Evolutionary conservation across 441 rosid genomes (phyloP).

Genomic region (Populus hybrid): DNA sequence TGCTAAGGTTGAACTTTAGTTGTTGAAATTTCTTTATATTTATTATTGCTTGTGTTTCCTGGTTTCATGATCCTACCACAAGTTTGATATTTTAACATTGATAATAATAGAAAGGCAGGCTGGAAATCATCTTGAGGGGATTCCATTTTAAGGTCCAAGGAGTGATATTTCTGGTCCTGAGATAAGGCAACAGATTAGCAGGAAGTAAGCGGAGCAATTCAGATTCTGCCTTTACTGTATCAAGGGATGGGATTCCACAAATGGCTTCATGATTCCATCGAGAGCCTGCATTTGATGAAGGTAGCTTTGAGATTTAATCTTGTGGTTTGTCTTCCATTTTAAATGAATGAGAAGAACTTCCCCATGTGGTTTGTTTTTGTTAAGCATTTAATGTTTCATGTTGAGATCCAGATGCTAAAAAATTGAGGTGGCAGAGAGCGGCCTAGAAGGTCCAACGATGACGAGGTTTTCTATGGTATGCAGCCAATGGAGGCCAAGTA

Average conservation of each 20-base stretch:
- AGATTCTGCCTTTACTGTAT: slow-evolving; percentile 53
- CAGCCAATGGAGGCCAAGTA: slow-evolving; percentile 45
- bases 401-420: slow-evolving; percentile 48
- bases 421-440: slow-evolving; percentile 52
- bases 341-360: slow-evolving; percentile 4
- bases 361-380: background rate
- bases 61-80: slow-evolving; percentile 6
- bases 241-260: slow-evolving; percentile 38
- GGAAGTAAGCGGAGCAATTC: slow-evolving; percentile 79
- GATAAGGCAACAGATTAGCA: slow-evolving; percentile 50
- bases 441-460: slow-evolving; percentile 49
- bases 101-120: slow-evolving; percentile 53
- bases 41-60: background rate
- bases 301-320: slow-evolving; percentile 28
- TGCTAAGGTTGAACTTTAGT: slow-evolving; percentile 4
- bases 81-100: slow-evolving; percentile 30
- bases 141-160: slow-evolving; percentile 69
- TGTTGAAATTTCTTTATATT: background rate
- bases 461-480: slow-evolving; percentile 40
- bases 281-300: slow-evolving; percentile 77
- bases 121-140: slow-evolving; percentile 72
- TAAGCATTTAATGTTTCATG: slow-evolving; percentile 15
- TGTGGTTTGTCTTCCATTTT: slow-evolving; percentile 8
- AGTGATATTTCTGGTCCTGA: slow-evolving; percentile 62
- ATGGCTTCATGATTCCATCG: slow-evolving; percentile 57